These are phyloP conservation scores for Diophrys appendiculata DNA, from an alignment of 73 alveolate species.

Conservation along the genomic window DNA sequence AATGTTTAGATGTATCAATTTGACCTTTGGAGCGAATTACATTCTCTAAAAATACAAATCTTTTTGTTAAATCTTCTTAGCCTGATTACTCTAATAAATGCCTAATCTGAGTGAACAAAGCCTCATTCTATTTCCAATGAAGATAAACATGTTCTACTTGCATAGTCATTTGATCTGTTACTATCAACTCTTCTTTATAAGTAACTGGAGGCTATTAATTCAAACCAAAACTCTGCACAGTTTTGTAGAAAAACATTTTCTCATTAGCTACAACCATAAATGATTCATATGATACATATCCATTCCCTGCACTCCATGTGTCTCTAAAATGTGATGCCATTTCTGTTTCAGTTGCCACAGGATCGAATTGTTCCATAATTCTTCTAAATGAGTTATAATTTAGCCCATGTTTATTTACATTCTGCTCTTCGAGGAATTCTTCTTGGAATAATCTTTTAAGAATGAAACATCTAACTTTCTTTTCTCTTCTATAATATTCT, in stretches of 20 bases:
- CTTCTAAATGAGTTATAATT: constrained; percentile 30
- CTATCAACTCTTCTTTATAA: background rate
- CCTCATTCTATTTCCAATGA: background rate
- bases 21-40: background rate
- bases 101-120: background rate
- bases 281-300: constrained; percentile 42
- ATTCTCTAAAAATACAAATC: background rate
- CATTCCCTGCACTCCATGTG: constrained; percentile 50
- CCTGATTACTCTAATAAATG: background rate
- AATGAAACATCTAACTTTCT: constrained; percentile 53
- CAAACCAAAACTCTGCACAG: constrained; percentile 1
- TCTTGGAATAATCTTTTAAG: constrained; percentile 44
- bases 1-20: background rate
- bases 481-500: constrained; percentile 59
- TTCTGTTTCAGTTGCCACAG: constrained; percentile 20
- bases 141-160: background rate
- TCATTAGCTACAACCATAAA: constrained; percentile 59
- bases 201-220: background rate
- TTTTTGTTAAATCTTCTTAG: background rate
- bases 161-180: too few species aligned
- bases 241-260: constrained; percentile 26
- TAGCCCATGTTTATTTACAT: constrained; percentile 34
- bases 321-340: constrained; percentile 45
- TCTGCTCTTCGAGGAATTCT: background rate
- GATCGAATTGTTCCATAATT: constrained; percentile 49